Conservation (phyloP, 495 filamentous ascomycete species). For the Penicillium waksmanii region DNA sequence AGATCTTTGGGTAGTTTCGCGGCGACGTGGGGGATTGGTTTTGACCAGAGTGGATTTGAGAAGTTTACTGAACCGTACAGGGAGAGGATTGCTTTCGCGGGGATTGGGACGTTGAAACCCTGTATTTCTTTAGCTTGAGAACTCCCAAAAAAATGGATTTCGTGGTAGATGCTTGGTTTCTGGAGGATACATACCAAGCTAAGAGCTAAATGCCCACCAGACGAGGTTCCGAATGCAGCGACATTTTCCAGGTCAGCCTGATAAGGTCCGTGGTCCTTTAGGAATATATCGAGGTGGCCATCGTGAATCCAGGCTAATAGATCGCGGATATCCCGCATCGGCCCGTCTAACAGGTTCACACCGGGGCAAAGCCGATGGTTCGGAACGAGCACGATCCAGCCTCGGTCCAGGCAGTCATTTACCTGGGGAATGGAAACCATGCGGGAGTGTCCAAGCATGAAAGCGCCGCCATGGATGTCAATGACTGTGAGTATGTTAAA, state of each 20-base stretch:
- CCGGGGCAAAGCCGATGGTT: conserved; percentile 41
- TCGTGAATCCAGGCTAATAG: conserved; percentile 34
- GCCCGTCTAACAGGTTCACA: conserved; percentile 35
- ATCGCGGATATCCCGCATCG: conserved; percentile 36
- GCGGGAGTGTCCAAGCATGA: conserved; percentile 41
- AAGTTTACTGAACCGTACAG: conserved; percentile 44
- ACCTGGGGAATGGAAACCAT: conserved; percentile 39
- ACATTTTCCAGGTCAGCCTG: conserved; percentile 33
- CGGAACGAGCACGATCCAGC: conserved; percentile 44
- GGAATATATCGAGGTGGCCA: conserved; percentile 24
- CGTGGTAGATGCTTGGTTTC: neutral
- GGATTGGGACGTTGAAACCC: conserved; percentile 34
- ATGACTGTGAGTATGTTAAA: conserved; percentile 28
- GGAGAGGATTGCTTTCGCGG: conserved; percentile 35
- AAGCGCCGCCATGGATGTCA: conserved; percentile 44
- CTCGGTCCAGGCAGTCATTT: conserved; percentile 37
- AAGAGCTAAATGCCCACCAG: conserved; percentile 36
- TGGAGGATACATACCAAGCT: conserved; percentile 24
- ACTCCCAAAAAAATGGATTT: neutral
- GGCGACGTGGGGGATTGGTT: conserved; percentile 68
- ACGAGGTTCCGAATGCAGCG: conserved; percentile 40
- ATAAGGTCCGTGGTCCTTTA: conserved; percentile 16
- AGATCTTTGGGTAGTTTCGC: conserved; percentile 29
- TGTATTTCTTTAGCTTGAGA: conserved; percentile 14
- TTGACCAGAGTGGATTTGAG: conserved; percentile 52